Conservation (phyloP, 2,329 filamentous ascomycete genomes). For the Penicillium sp. region DNA sequence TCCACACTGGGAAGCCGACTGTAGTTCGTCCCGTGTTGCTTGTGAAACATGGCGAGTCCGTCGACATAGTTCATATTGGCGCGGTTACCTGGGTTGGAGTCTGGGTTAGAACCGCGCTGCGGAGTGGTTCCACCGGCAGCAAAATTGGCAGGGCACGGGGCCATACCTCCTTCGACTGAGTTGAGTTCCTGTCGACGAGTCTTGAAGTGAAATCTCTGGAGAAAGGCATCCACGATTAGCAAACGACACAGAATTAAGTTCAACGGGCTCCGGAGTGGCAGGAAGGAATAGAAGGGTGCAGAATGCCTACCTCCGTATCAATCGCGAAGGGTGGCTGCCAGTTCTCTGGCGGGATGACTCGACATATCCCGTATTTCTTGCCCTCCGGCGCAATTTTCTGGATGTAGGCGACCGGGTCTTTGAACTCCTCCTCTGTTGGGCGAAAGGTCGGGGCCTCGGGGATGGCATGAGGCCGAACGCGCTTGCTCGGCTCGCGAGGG, state of each 20-base stretch:
- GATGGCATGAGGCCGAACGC: slow-evolving; percentile 76
- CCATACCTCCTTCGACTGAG: slow-evolving; percentile 90
- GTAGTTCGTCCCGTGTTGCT: slow-evolving; percentile 89
- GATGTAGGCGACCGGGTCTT: slow-evolving; percentile 90
- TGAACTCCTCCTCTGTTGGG: slow-evolving; percentile 91
- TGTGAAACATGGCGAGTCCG: slow-evolving; percentile 92
- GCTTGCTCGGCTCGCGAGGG: slow-evolving; percentile 71
- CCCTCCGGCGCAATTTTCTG: slow-evolving; percentile 86
- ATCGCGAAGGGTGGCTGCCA: slow-evolving; percentile 97
- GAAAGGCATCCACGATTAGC: slow-evolving; percentile 26
- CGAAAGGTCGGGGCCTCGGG: slow-evolving; percentile 86
- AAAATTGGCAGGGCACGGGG: slow-evolving; percentile 29
- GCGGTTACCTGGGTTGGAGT: slow-evolving; percentile 67
- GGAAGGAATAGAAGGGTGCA: too few species aligned
- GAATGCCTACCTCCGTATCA: slow-evolving; percentile 77
- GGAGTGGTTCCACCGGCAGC: slow-evolving; percentile 30
- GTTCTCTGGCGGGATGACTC: slow-evolving; percentile 86
- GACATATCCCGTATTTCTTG: slow-evolving; percentile 84
- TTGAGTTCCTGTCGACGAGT: slow-evolving; percentile 96
- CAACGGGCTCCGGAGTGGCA: too few species aligned
- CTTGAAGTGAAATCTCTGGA: slow-evolving; percentile 89
- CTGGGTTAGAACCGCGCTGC: slow-evolving; percentile 39
- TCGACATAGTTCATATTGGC: slow-evolving; percentile 96
- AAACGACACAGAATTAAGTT: not conserved
- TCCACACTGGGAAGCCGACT: slow-evolving; percentile 95